Percentiles rank a stretch among this genome's conserved stretches.
phyloP scores from a whole-genome alignment of 106 monocot genomes.

The Platanthera guangdongensis region DNA sequence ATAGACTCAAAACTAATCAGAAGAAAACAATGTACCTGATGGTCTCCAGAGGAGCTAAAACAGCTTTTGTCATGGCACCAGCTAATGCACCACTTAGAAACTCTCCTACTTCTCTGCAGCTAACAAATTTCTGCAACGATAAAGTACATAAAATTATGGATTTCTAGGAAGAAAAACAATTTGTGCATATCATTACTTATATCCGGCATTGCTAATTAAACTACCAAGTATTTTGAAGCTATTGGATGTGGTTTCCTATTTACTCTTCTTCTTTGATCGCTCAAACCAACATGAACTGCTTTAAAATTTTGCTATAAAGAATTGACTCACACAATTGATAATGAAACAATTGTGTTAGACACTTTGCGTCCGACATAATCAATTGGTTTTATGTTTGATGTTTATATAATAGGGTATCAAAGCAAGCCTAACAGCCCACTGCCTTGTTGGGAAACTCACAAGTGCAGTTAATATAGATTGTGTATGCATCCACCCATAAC shows the following conservation, averaged over 20 bases:
- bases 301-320: not conserved
- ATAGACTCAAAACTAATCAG: not conserved
- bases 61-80: slow-evolving; percentile 89
- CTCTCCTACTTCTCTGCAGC: slow-evolving; percentile 68
- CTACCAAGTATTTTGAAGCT: not conserved
- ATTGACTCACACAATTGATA: not conserved
- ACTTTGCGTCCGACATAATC: too few relatives aligned
- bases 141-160: slow-evolving; percentile 1
- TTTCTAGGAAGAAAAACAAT: not conserved
- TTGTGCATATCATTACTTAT: not conserved
- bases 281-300: not conserved
- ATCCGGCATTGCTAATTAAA: not conserved
- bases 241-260: not conserved
- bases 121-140: slow-evolving; percentile 35
- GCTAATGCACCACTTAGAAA: slow-evolving; percentile 82
- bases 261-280: not conserved
- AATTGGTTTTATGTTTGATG: too few relatives aligned
- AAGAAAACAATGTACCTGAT: slow-evolving; percentile 35
- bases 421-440: too few relatives aligned
- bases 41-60: slow-evolving; percentile 82
- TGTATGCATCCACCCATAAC: too few relatives aligned
- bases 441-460: too few relatives aligned
- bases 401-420: too few relatives aligned
- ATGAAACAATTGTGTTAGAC: not conserved
- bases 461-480: too few relatives aligned